Conservation (phyloP, 345 rosid genomes). For the Bruguiera gymnorhiza region DNA sequence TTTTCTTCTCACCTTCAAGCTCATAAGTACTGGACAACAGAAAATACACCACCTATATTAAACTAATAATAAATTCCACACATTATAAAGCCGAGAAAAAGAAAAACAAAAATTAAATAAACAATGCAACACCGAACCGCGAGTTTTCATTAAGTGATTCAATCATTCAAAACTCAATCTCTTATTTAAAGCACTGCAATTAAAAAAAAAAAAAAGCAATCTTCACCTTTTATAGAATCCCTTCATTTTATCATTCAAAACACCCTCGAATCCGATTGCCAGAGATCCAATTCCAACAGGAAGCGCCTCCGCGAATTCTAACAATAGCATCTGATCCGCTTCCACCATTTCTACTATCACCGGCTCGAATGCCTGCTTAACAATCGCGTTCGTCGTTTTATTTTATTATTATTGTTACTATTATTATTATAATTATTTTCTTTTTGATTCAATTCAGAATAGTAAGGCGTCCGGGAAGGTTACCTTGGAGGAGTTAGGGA, state of each 20-base stretch:
- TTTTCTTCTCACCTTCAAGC: constrained; percentile 83
- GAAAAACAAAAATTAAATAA: too few relatives aligned
- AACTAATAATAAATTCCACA: background rate
- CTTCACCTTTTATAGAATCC: constrained; percentile 84
- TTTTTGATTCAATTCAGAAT: too few relatives aligned
- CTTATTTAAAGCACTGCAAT: too few relatives aligned
- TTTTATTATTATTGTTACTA: too few relatives aligned
- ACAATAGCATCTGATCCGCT: constrained; percentile 70
- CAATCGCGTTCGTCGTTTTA: background rate
- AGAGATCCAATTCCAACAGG: constrained; percentile 70
- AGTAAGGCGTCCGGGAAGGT: background rate
- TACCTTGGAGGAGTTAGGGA: constrained; percentile 52
- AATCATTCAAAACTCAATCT: too few relatives aligned
- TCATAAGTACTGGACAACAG: constrained; percentile 51
- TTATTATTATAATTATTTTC: too few relatives aligned
- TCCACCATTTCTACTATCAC: constrained; percentile 46
- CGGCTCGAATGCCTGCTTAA: constrained; percentile 51
- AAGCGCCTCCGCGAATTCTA: constrained; percentile 66
- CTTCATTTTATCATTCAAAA: constrained; percentile 78
- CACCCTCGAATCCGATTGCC: constrained; percentile 55
- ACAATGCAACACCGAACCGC: too few relatives aligned
- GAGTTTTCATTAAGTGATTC: too few relatives aligned
- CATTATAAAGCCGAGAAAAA: background rate
- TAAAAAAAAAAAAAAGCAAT: background rate
- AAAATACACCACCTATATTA: too few relatives aligned